A percentile compares a stretch with the other conserved stretches of the same genome.
These are phyloP conservation scores for Diplotaxis tenuifolia DNA, from an alignment of 345 rosid species.

Conservation along the genomic window DNA sequence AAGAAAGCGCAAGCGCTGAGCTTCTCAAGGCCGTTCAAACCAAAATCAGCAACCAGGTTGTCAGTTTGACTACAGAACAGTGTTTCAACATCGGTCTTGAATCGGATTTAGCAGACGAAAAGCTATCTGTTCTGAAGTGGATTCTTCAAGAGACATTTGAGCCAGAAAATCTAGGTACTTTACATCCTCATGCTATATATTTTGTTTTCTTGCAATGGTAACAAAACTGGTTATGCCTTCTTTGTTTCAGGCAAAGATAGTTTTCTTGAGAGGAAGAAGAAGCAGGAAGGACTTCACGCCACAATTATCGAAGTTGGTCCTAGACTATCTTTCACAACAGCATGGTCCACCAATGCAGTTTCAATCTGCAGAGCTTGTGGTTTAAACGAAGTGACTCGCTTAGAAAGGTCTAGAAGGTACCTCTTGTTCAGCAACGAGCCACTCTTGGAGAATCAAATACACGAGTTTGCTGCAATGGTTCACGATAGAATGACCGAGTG, in stretches of 20 bases:
- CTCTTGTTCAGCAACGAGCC: conserved; percentile 58
- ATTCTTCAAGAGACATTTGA: conserved; percentile 87
- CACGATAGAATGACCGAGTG: conserved; percentile 94
- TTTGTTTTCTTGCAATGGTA: not conserved
- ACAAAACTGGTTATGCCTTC: not conserved
- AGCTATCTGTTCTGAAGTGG: conserved; percentile 67
- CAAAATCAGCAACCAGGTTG: conserved; percentile 66
- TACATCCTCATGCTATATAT: not conserved
- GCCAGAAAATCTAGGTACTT: conserved; percentile 71
- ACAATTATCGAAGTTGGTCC: conserved; percentile 87
- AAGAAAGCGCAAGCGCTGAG: conserved; percentile 65
- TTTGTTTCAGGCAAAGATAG: conserved; percentile 50
- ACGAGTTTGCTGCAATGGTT: conserved; percentile 73
- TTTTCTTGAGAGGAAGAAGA: conserved; percentile 76
- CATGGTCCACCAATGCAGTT: conserved; percentile 93
- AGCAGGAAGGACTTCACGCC: conserved; percentile 55
- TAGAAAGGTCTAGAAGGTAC: conserved; percentile 89
- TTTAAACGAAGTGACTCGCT: conserved; percentile 62
- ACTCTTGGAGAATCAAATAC: conserved; percentile 54
- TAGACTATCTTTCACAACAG: conserved; percentile 82
- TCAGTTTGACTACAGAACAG: conserved; percentile 73
- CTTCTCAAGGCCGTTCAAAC: conserved; percentile 63
- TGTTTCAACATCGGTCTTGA: conserved; percentile 77
- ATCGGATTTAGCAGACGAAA: conserved; percentile 45
- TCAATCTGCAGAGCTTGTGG: conserved; percentile 84